A percentile compares a stretch with the other conserved stretches of the same genome.
Conservation (phyloP, 805 yeast species). For the Suhomyces sp. region DNA sequence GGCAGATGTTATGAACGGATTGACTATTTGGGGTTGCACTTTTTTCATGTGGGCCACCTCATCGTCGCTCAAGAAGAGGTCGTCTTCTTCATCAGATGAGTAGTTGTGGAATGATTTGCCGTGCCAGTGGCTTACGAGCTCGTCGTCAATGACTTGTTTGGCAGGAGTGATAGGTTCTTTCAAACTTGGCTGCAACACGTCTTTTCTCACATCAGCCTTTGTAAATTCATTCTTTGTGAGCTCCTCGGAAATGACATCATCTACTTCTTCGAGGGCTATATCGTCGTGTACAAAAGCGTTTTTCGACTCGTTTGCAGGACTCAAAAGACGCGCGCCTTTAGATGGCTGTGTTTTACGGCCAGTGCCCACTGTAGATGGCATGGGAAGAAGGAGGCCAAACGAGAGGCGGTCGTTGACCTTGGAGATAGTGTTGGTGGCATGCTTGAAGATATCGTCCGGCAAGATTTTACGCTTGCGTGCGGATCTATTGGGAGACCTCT, state of each 20-base stretch:
- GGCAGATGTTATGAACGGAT: not conserved
- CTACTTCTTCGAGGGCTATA: slow-evolving; percentile 27
- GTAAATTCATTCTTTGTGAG: not conserved
- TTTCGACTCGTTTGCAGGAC: slow-evolving; percentile 19
- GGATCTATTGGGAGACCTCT: slow-evolving; percentile 21
- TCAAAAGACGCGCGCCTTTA: slow-evolving; percentile 3
- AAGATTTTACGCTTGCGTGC: slow-evolving; percentile 16
- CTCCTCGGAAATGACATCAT: not conserved
- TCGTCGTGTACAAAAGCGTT: slow-evolving; percentile 17
- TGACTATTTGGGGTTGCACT: slow-evolving; percentile 2
- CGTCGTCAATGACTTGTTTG: slow-evolving; percentile 32
- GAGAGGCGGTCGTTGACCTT: slow-evolving; percentile 11
- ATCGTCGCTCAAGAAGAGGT: slow-evolving; percentile 1
- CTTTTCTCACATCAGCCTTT: not conserved
- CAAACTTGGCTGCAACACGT: not conserved
- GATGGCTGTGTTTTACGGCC: slow-evolving; percentile 25
- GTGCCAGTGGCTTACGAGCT: slow-evolving; percentile 36
- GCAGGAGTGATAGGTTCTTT: slow-evolving; percentile 26
- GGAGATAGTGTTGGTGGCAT: slow-evolving; percentile 4
- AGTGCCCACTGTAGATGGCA: slow-evolving; percentile 37
- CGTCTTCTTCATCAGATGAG: slow-evolving; percentile 21
- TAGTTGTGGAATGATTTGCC: slow-evolving; percentile 28
- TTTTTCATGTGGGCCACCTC: slow-evolving; percentile 19
- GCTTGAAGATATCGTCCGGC: slow-evolving; percentile 16
- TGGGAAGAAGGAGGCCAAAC: slow-evolving; percentile 32